Evolutionary conservation across 2,329 filamentous ascomycete genomes (phyloP), one percentile per base, ranked within the genome.

Genomic region (Pseudocercospora vitis): DNA sequence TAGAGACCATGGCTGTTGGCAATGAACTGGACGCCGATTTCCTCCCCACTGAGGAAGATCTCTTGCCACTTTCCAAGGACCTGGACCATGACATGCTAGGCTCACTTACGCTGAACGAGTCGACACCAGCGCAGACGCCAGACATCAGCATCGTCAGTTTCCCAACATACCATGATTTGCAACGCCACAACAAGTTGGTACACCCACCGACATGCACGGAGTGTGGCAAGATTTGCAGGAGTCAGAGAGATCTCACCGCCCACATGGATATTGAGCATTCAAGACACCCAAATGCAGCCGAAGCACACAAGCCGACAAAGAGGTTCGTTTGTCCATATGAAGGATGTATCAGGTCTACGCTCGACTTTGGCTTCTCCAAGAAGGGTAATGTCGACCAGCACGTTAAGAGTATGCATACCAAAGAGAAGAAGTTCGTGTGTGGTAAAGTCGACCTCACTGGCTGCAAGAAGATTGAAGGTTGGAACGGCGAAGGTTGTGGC

Each of bases 321-420:
- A 55, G 47, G 18, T 59, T 59, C 21, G 47, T 63, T 33, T 68
- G 48, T 45, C 61, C 46, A 35, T 60, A 42, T 53, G 62, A 62
- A 33, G 82, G 78, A 0, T 82, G 86, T 47, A 69, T 74, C 1
- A 96, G 92, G 68, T 79, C 83, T 0, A 79, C 85, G 65, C 73
- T 78, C 0, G 85, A 81, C 18, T 96, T 88, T 66, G 82, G 78
- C 50, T 96, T 96, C 71, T 91, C 89, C 14, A 88, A 87, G 67
- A 84, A 82, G 57, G 86, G 87, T n/a, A 96, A 96, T 64, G 78
- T 95, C 48, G 88, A 86, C 12, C 82, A 85, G 0, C 92, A 97
- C 67, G 77, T 92, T 50, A 85, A 86, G 53, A 85, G 82, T 8
- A 85, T 86, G 0, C 92, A 96, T 67, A 81, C 90, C 60, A 86